Evolutionary conservation across 306 rosid species (phyloP).

Genomic region (Rosa lucieae): DNA sequence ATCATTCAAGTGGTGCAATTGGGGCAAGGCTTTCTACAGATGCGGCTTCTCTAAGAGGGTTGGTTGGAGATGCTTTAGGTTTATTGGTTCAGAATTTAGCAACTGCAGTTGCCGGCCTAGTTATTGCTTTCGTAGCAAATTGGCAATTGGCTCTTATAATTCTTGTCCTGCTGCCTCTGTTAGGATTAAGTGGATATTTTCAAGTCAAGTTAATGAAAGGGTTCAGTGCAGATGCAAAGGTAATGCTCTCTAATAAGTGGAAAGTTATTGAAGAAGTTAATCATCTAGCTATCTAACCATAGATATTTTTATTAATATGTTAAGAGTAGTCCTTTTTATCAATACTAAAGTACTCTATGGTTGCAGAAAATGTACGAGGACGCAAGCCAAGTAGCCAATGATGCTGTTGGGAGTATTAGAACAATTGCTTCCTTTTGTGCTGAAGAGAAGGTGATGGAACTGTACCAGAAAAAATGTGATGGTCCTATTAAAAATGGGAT

Average conservation of each 20-base stretch:
- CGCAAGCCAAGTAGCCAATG: slow-evolving; percentile 68
- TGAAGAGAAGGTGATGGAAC: slow-evolving; percentile 63
- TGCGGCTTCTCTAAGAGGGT: slow-evolving; percentile 59
- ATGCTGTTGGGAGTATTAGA: slow-evolving; percentile 69
- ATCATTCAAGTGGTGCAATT: slow-evolving; percentile 74
- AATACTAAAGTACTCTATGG: not conserved
- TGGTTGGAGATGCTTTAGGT: slow-evolving; percentile 75
- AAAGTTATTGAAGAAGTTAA: not conserved
- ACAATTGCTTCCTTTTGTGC: slow-evolving; percentile 78
- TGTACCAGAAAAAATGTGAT: slow-evolving; percentile 61
- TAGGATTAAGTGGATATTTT: not conserved
- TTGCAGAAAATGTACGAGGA: slow-evolving; percentile 26
- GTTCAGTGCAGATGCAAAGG: slow-evolving; percentile 24
- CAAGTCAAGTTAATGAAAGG: not conserved
- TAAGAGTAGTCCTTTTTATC: not conserved
- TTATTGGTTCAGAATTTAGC: slow-evolving; percentile 57
- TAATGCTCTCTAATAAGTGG: not conserved
- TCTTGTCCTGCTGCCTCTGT: not conserved
- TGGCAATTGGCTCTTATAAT: slow-evolving; percentile 9
- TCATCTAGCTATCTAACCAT: not conserved
- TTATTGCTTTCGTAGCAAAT: slow-evolving; percentile 7
- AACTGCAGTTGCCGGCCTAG: not conserved
- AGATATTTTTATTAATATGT: not conserved
- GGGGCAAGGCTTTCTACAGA: slow-evolving; percentile 80
- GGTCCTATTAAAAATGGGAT: slow-evolving; percentile 48